Percentiles rank a stretch among this genome's conserved stretches.
Conservation (phyloP, 345 rosid genomes). For the Alliaria petiolata region DNA sequence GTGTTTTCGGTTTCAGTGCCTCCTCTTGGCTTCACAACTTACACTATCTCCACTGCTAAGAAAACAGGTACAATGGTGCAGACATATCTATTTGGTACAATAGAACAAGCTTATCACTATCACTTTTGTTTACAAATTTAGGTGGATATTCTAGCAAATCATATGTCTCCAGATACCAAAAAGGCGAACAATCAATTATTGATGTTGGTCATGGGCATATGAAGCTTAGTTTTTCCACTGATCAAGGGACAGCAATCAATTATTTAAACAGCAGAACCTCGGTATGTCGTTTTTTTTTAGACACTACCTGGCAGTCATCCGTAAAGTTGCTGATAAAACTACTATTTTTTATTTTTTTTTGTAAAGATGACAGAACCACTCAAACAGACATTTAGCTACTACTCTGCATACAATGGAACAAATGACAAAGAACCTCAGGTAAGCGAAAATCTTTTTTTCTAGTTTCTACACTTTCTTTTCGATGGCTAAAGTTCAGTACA, state of each 20-base stretch:
- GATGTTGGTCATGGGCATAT: conserved; percentile 72
- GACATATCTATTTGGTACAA: conserved; percentile 16
- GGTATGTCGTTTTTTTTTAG: conserved; percentile 39
- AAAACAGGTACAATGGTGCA: conserved; percentile 45
- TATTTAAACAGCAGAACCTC: conserved; percentile 57
- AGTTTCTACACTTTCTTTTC: conserved; percentile 3
- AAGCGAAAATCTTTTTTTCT: neutral
- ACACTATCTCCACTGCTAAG: conserved; percentile 58
- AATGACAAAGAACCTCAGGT: conserved; percentile 75
- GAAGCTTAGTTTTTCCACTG: conserved; percentile 57
- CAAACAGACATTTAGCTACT: conserved; percentile 68
- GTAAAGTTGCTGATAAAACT: conserved; percentile 21
- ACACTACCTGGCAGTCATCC: neutral
- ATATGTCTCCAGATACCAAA: conserved; percentile 40
- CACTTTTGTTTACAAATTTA: conserved; percentile 30
- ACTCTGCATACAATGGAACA: conserved; percentile 64
- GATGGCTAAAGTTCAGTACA: conserved; percentile 6
- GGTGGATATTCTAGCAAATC: conserved; percentile 56
- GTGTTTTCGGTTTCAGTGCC: conserved; percentile 77
- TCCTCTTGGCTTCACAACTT: conserved; percentile 90
- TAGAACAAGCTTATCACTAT: conserved; percentile 2
- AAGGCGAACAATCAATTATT: conserved; percentile 40
- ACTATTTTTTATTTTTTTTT: conserved; percentile 6
- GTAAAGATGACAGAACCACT: conserved; percentile 66
- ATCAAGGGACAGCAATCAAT: conserved; percentile 38